Base-by-base conservation (phyloP, 345 rosid genomes). In the Gossypium ekmanianum region DNA sequence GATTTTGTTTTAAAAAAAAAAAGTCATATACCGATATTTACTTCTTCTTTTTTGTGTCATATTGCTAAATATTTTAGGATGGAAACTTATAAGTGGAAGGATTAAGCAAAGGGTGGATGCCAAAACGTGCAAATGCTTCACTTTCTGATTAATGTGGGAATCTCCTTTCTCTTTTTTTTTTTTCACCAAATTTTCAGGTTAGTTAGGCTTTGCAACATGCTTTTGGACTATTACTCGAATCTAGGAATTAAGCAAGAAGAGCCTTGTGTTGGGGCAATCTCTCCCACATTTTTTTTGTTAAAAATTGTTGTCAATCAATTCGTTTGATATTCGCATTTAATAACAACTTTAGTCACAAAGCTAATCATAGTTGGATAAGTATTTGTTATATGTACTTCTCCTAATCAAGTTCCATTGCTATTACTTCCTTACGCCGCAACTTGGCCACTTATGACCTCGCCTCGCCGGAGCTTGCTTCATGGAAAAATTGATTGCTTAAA, bases 81-180 rank as follows among this genome's bases (percentile, higher is more conserved):
- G 29, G 27, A 6, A 59, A 59, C n/a, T 43, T 20, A 47, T 59
- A 39, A 61, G 72, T 43, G 71, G 22, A 66, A 74, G 51, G 58
- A 34, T 54, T 54, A 45, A 56, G 63, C 72, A 65, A 7, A 1
- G 43, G 58, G 45, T 81, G 78, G 78, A 65, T 74, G 74, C 71
- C 78, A 65, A 81, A 75, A 75, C n/a, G 22, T 66, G 78, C 48
- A 81, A 62, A 78, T 78, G 81, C 72, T 66, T 68, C 57, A 45
- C 47, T 59, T 58, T 52, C 65, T 63, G 34, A 71, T 74, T 56
- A 58, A 61, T 65, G 61, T 50, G 74, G 74, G 79, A 78, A 81
- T 77, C 81, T 77, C 27, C 22, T 66, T 34, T 34, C 5, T 24
- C 1, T 24, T 24, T 1, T 24, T 24, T 24, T 27, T 29, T 4